phyloP scores from a whole-genome alignment of 306 rosid species.

The Rosa chinensis region DNA sequence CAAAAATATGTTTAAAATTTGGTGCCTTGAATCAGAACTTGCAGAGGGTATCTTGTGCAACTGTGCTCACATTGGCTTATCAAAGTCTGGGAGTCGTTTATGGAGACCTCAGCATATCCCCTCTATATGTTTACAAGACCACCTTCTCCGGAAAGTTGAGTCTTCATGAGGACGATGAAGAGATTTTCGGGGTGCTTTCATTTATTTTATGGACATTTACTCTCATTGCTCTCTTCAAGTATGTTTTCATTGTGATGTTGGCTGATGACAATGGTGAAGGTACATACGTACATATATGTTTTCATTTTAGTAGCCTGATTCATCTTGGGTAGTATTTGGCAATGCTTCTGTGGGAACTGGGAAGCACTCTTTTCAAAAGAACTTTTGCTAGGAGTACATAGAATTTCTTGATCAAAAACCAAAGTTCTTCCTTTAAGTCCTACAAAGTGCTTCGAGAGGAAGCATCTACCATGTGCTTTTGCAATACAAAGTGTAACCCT shows the following conservation, averaged over 20 bases:
- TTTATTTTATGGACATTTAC: slow-evolving; percentile 83
- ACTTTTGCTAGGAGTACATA: background rate
- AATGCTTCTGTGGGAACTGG: background rate
- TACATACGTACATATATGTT: slow-evolving; percentile 43
- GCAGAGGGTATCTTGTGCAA: slow-evolving; percentile 50
- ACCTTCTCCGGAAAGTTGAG: slow-evolving; percentile 75
- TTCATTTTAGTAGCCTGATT: background rate
- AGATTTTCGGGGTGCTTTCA: slow-evolving; percentile 74
- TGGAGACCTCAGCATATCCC: slow-evolving; percentile 84
- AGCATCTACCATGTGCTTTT: background rate
- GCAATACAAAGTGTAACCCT: background rate
- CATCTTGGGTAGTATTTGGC: background rate
- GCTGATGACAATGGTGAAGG: slow-evolving; percentile 91
- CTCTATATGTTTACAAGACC: slow-evolving; percentile 82
- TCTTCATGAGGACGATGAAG: slow-evolving; percentile 69
- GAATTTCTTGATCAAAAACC: background rate
- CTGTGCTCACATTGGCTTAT: slow-evolving; percentile 64
- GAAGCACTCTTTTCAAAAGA: background rate
- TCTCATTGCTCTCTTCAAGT: slow-evolving; percentile 71
- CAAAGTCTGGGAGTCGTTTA: slow-evolving; percentile 89
- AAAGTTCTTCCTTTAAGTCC: background rate
- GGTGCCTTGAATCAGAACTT: slow-evolving; percentile 45
- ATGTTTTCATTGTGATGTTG: slow-evolving; percentile 67
- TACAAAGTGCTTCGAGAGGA: background rate
- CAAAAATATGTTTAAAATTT: slow-evolving; percentile 4